A percentile compares a stretch with the other conserved stretches of the same genome.
These are phyloP conservation scores for Marchantia paleacea DNA, from an alignment of 225 moss, liverwort and hornwort genomes.

Conservation along the genomic window DNA sequence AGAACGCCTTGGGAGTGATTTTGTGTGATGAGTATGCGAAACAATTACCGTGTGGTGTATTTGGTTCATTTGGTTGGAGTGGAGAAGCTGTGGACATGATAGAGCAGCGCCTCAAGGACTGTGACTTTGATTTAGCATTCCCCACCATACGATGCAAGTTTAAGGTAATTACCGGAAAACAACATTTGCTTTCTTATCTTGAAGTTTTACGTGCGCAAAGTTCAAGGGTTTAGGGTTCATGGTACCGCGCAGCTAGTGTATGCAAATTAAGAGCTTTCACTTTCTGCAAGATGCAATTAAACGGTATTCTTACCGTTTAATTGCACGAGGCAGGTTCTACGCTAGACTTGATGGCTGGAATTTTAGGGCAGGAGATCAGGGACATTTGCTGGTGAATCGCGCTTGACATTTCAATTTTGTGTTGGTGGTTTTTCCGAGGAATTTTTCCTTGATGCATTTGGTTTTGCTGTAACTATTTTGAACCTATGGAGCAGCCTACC, in stretches of 20 bases:
- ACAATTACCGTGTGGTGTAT: slow-evolving; percentile 85
- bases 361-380: too few species aligned
- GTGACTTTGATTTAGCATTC: slow-evolving; percentile 71
- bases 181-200: background rate
- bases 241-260: background rate
- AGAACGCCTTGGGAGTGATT: slow-evolving; percentile 85
- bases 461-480: slow-evolving; percentile 7
- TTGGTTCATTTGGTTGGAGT: slow-evolving; percentile 99
- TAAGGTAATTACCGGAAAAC: slow-evolving; percentile 43
- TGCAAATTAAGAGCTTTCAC: background rate
- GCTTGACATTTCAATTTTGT: too few species aligned
- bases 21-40: slow-evolving; percentile 64
- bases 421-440: too few species aligned
- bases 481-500: slow-evolving; percentile 59
- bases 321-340: too few species aligned
- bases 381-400: too few species aligned
- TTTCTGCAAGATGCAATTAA: background rate
- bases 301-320: too few species aligned
- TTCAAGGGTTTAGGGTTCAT: background rate
- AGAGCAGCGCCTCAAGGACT: slow-evolving; percentile 77
- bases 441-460: too few species aligned
- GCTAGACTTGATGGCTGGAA: too few species aligned
- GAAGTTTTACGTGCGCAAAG: background rate
- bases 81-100: slow-evolving; percentile 93
- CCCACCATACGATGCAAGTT: slow-evolving; percentile 86